Evolutionary conservation across 108 stramenopile species (phyloP), one percentile per base, ranked within the genome.

Genomic region (Chaetoceros tenuissimus): DNA sequence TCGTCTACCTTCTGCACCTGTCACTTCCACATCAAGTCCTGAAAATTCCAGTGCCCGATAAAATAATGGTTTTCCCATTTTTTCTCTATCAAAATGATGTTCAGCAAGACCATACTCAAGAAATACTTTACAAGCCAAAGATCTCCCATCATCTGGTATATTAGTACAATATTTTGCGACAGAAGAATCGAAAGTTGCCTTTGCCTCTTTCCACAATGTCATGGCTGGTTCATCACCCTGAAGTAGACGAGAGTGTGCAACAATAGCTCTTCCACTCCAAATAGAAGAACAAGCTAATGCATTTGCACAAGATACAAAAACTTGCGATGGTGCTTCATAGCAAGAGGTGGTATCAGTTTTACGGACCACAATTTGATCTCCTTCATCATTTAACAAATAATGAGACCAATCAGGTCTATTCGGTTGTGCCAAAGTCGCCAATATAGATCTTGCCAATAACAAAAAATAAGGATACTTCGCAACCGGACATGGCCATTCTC

Each of bases 91-190:
- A 64, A 96, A 96, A 59, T 94, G 82, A 66, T 94, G 85, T 21
- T 86, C 61, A 24, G 92, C 92, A 56, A 97, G 66, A 3, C 96
- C 96, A 65, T 72, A 84, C 68, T 97, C 96, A 43, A 94, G 66
- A 73, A 77, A 74, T 19, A 89, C 69, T 29, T 55, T 66, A 24
- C 77, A 67, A 24, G 63, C 65, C 20, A 50, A 60, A 28, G 48
- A 53, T 48, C 27, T 46, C 2, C 62, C 50, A 18, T 57, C 51
- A 5, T 68, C 53, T 43, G 34, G 55, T 19, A 34, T 31, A 31
- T 31, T 23, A 26, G 48, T 45, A 24, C 31, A 57, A 59, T 58
- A 57, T 26, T 29, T 48, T 23, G 30, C 46, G 16, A 56, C 2
- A 62, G 30, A 62, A 24, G 13, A 10, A 27, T 60, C 57, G 27